Evolutionary conservation across 805 yeast species (phyloP).

Genomic region (Starmerella bombicola): DNA sequence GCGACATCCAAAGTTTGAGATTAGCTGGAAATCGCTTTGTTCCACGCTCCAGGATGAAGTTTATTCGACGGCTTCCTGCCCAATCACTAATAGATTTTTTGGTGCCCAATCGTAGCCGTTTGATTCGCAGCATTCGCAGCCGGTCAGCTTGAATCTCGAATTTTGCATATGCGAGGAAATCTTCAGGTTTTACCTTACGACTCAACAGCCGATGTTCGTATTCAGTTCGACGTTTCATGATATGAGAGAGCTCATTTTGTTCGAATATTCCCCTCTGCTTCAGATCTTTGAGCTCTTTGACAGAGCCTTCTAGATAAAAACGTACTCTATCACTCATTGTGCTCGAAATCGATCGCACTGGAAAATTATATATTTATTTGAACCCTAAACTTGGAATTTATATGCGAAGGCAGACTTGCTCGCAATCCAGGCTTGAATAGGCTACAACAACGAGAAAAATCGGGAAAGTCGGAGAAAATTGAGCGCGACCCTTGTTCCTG

Average conservation of each 20-base stretch:
- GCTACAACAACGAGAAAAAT: no score
- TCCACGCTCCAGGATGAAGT: conserved; percentile 74
- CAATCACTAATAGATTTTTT: conserved; percentile 50
- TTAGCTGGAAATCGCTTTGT: conserved; percentile 68
- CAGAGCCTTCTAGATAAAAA: conserved; percentile 52
- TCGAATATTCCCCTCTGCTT: conserved; percentile 69
- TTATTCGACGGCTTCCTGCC: conserved; percentile 71
- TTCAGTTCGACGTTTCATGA: conserved; percentile 89
- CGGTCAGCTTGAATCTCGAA: conserved; percentile 73
- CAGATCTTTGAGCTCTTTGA: conserved; percentile 86
- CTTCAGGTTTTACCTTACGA: conserved; percentile 66
- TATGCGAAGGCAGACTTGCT: no score
- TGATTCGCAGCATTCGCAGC: conserved; percentile 57
- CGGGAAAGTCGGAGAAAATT: no score
- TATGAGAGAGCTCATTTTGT: conserved; percentile 65
- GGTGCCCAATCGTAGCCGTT: conserved; percentile 40
- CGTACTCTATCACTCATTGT: conserved; percentile 44
- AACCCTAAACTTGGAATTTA: background rate
- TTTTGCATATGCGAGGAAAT: conserved; percentile 63
- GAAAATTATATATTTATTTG: background rate
- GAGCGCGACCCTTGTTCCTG: no score
- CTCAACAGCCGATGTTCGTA: conserved; percentile 83
- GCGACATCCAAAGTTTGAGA: conserved; percentile 63
- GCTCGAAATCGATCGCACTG: background rate
- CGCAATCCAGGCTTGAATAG: no score